Evolutionary conservation across 257 asterid species (phyloP), one percentile per base, ranked within the genome.

Genomic region (Solanum paucissectum): DNA sequence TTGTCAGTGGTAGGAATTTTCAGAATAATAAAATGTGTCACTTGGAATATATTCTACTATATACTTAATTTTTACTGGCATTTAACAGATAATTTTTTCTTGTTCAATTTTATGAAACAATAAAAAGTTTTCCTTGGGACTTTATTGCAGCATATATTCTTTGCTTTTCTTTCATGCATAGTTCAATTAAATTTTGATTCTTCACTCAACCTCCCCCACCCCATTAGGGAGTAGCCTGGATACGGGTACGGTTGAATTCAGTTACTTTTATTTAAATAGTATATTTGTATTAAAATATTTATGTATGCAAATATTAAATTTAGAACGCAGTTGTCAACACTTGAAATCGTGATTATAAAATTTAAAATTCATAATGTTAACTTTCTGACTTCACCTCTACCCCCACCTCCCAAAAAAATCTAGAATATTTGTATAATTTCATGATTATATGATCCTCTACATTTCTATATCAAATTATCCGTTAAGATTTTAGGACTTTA

Each of bases 191-290:
- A 16, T 81, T 46, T 46, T 10, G 85, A 81, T 49, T 49, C 69
- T 81, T 81, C 69, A 49, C 69, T 81, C 85, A 44, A 44, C 2
- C 25, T 20, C 25, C 11, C 64, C 64, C n/a, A 6, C 6, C 38
- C 58, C n/a, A 13, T 5, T 4, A 7, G 75, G 68, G 66, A 58
- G 12, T 20, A 58, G 27, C 2, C 2, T 21, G 27, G 12, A 0
- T 58, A 58, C 25, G 5, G 1, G 2, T 58, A 3, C 1, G 6
- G 5, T 0, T 0, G 6, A 21, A 58, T 0, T 3, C 68, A 21
- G 1, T 58, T 7, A 23, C 1, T 21, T 58, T 58, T 58, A 1
- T 5, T 58, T 12, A 58, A 58, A 58, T 58, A 58, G 12, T 58
- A 0, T 21, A 58, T 8, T 8, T 58, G 2, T 58, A 58, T 58